Evolutionary conservation across 768 basidiomycete genomes (phyloP).

Genomic region (Calocybe gangraenosa): DNA sequence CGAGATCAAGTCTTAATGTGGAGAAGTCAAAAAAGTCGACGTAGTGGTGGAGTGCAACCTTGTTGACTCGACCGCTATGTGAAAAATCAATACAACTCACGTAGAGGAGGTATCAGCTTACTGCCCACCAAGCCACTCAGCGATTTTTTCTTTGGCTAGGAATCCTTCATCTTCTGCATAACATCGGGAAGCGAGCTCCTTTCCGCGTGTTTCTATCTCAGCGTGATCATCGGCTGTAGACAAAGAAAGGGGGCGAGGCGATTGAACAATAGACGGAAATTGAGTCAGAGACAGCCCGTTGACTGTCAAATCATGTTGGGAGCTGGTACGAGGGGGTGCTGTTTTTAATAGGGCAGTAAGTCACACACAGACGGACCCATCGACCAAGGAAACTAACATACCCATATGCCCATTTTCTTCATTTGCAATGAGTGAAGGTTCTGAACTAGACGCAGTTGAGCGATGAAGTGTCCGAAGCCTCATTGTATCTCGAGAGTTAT

Average conservation of each 20-base stretch:
- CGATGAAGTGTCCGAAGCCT: slow-evolving; percentile 64
- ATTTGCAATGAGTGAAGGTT: slow-evolving; percentile 69
- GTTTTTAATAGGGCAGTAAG: slow-evolving; percentile 4
- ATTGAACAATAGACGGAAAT: slow-evolving; percentile 43
- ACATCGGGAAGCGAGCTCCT: slow-evolving; percentile 71
- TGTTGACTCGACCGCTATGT: slow-evolving; percentile 70
- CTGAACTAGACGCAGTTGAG: slow-evolving; percentile 73
- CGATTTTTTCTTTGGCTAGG: slow-evolving; percentile 85
- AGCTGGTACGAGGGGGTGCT: slow-evolving; percentile 27
- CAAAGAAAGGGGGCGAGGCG: slow-evolving; percentile 36
- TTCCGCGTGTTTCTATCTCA: slow-evolving; percentile 61
- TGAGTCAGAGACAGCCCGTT: slow-evolving; percentile 45
- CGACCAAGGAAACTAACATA: slow-evolving; percentile 26
- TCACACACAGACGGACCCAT: not conserved
- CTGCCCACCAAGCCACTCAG: slow-evolving; percentile 93
- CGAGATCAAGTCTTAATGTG: slow-evolving; percentile 75
- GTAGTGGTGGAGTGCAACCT: slow-evolving; percentile 71
- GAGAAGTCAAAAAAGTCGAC: slow-evolving; percentile 88
- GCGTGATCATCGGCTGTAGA: slow-evolving; percentile 49
- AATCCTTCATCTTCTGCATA: slow-evolving; percentile 87
- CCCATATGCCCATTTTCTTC: slow-evolving; percentile 46
- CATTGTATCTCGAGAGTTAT: slow-evolving; percentile 26
- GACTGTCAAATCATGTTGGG: slow-evolving; percentile 54
- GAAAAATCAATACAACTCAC: slow-evolving; percentile 9
- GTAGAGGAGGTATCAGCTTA: slow-evolving; percentile 41